A percentile compares a stretch with the other conserved stretches of the same genome.
These are phyloP conservation scores for Podospora tetraspora DNA, from an alignment of 495 filamentous ascomycete species.

Conservation along the genomic window DNA sequence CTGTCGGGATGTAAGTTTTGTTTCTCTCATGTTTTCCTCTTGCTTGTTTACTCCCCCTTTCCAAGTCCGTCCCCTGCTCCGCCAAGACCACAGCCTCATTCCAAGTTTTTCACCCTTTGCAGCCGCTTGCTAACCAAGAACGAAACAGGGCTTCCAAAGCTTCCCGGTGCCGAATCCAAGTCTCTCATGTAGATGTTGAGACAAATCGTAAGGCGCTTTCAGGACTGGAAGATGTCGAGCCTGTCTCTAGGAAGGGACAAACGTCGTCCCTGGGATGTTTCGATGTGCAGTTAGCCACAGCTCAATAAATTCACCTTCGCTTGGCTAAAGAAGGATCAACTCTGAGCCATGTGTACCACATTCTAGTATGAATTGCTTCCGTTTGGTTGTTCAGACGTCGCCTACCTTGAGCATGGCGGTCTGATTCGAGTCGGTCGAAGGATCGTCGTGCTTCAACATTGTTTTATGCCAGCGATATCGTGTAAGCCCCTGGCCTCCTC, in stretches of 20 bases:
- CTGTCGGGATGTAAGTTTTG: conserved; percentile 31
- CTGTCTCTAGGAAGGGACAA: neutral
- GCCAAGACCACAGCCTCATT: neutral
- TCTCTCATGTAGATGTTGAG: neutral
- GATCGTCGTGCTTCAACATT: too few relatives aligned
- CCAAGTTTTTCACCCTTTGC: neutral
- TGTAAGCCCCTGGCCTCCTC: too few relatives aligned
- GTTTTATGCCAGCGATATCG: too few relatives aligned
- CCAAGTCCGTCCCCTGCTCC: neutral
- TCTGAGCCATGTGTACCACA: too few relatives aligned
- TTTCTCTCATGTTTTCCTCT: too few relatives aligned
- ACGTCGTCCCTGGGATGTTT: neutral
- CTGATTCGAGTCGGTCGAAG: too few relatives aligned
- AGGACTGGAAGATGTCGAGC: neutral
- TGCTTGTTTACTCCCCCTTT: neutral
- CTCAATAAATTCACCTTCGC: neutral
- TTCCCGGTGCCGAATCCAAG: neutral
- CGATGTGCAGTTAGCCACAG: neutral
- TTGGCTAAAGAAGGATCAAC: neutral
- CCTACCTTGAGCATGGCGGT: too few relatives aligned
- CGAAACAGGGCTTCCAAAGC: neutral
- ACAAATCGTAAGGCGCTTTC: neutral
- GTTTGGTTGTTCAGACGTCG: too few relatives aligned
- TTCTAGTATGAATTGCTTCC: too few relatives aligned
- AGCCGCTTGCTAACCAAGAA: neutral